These are phyloP conservation scores for Limtongozyma cylindracea DNA, from an alignment of 805 yeast genomes.

Conservation along the genomic window DNA sequence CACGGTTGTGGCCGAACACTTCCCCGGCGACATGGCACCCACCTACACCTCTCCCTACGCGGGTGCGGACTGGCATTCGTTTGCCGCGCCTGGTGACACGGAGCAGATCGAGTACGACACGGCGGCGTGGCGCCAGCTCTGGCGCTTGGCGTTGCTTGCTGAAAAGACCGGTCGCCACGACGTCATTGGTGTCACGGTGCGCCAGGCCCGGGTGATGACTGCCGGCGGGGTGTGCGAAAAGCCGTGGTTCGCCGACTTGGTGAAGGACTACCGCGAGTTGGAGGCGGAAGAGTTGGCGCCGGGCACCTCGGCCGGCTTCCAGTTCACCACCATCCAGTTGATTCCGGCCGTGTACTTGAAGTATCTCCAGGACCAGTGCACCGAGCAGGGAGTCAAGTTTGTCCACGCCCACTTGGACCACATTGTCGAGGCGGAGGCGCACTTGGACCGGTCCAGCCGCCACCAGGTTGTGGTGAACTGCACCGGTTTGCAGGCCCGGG, in stretches of 20 bases:
- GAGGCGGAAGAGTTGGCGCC: constrained; percentile 12
- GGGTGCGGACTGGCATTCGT: constrained; percentile 49
- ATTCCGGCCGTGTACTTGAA: constrained; percentile 30
- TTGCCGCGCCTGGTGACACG: constrained; percentile 16
- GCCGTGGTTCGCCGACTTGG: constrained; percentile 21
- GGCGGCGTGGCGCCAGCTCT: constrained; percentile 14
- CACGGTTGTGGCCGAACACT: constrained; percentile 9
- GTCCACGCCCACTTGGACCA: too few species aligned
- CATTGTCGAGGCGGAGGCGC: constrained; percentile 8
- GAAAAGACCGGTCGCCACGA: too few species aligned
- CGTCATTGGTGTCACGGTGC: too few species aligned
- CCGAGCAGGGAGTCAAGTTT: constrained; percentile 19
- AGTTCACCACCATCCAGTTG: constrained; percentile 28
- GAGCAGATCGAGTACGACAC: constrained; percentile 10
- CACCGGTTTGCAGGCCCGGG: constrained; percentile 23
- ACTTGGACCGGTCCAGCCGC: constrained; percentile 23
- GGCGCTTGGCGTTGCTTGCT: too few species aligned
- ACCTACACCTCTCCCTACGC: constrained; percentile 43
- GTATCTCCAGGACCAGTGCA: constrained; percentile 20
- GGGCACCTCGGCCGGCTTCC: constrained; percentile 16
- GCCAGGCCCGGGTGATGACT: constrained; percentile 2
- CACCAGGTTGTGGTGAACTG: constrained; percentile 21
- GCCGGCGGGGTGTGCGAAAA: constrained; percentile 1
- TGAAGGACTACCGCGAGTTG: constrained; percentile 13
- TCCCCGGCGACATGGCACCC: constrained; percentile 28